Evolutionary conservation across 768 basidiomycete species (phyloP), one percentile per base, ranked within the genome.

Genomic region (Filobasidium floriforme): DNA sequence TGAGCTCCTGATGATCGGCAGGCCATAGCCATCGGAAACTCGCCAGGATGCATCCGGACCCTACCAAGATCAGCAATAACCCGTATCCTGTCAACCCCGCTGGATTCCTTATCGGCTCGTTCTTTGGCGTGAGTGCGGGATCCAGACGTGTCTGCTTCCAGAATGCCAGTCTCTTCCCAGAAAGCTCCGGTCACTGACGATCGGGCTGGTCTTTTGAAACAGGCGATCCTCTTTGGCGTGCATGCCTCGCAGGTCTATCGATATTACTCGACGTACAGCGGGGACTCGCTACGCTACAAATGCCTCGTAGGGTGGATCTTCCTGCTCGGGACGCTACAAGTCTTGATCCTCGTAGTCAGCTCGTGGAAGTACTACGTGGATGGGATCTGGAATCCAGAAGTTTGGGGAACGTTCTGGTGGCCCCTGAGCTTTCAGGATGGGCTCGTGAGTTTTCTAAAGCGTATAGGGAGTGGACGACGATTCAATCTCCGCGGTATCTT

Each of bases 391-490:
- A 59, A 71, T 22, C 67, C 62, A 12, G 41, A 22, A 40, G 67
- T 76, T 15, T 76, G 75, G 75, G 72, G 71, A 10, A 68, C 70
- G 41, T 76, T 76, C 57, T 73, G 71, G 69, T 73, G 72, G 72
- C 73, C 70, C 1, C 63, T 76, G 18, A 71, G 69, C 41, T 65
- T 74, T 15, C 75, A 76, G 41, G 75, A 76, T 69, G 75, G 72
- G 19, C 51, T 74, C 65, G 75, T 76, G 65, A 66, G 73, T 69
- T n/a, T 7, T 19, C 54, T 12, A 26, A 18, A 3, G 46, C 6
- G 46, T 6, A 51, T 1, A n/a, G 22, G 5, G 14, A 14, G 51
- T 12, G n/a, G 19, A 26, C 41, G 32, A 41, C 9, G n/a, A 15
- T 63, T 18, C 12, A 4, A 1, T 4, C 32, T 19, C 46, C 46